Conservation (phyloP, 306 rosid species). For the Gillenia trifoliata region DNA sequence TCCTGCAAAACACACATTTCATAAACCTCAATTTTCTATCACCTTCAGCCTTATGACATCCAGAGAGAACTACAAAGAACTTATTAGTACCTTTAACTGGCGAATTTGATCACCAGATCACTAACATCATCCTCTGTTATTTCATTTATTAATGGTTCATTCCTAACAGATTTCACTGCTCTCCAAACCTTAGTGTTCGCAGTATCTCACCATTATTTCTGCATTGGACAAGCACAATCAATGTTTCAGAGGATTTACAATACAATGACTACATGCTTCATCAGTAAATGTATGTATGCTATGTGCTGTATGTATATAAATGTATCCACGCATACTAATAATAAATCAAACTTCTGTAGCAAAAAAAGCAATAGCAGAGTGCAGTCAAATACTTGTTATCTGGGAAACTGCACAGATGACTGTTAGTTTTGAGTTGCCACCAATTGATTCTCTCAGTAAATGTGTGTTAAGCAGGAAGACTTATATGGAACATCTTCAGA, state of each 20-base stretch:
- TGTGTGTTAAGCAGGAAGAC: conserved; percentile 73
- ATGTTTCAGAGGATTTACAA: neutral
- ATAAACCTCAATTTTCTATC: conserved; percentile 8
- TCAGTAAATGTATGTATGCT: neutral
- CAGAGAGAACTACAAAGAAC: conserved; percentile 1
- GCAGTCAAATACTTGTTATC: conserved; percentile 54
- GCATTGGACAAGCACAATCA: conserved; percentile 35
- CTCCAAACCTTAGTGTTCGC: conserved; percentile 81
- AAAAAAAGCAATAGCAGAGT: conserved; percentile 8
- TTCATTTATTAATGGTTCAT: conserved; percentile 77
- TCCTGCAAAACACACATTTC: conserved; percentile 47
- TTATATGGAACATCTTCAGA: conserved; percentile 40
- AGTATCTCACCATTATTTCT: conserved; percentile 63
- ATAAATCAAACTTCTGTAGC: neutral
- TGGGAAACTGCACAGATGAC: conserved; percentile 71
- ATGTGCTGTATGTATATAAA: neutral
- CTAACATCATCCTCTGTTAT: conserved; percentile 81
- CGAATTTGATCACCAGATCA: conserved; percentile 92
- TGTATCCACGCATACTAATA: neutral
- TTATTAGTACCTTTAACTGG: conserved; percentile 69
- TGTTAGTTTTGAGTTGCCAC: conserved; percentile 87
- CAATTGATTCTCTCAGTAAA: conserved; percentile 69
- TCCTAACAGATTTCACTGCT: conserved; percentile 60
- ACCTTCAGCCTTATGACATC: conserved; percentile 8
- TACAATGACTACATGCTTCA: neutral